A percentile compares a stretch with the other conserved stretches of the same genome.
Conservation (phyloP, 1,139 yeast genomes). For the Candida pseudoviswanathii region DNA sequence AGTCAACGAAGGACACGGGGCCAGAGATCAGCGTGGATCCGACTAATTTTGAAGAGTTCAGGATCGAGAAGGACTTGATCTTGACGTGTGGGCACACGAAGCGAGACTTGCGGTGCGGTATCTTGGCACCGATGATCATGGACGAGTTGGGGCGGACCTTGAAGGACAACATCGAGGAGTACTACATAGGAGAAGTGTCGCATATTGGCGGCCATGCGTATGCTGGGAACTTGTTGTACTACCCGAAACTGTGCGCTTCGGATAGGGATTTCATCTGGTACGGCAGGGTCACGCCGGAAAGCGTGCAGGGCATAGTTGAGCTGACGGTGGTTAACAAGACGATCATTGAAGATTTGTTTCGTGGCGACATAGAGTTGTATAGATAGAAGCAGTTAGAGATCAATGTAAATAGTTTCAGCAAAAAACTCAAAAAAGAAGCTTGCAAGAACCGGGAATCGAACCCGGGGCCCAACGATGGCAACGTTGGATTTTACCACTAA, state of each 20-base stretch:
- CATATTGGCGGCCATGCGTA: slow-evolving; percentile 81
- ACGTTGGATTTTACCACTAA: slow-evolving; percentile 22
- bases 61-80: slow-evolving; percentile 30
- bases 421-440: slow-evolving; percentile 4
- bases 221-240: slow-evolving; percentile 72
- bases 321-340: slow-evolving; percentile 51
- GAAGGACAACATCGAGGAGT: slow-evolving; percentile 27
- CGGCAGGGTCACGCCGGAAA: slow-evolving; percentile 65
- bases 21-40: background rate
- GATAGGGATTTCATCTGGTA: slow-evolving; percentile 60
- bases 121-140: slow-evolving; percentile 56
- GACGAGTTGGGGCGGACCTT: slow-evolving; percentile 50
- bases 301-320: slow-evolving; percentile 64
- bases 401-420: background rate
- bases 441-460: slow-evolving; percentile 23
- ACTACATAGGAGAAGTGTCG: slow-evolving; percentile 56
- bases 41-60: slow-evolving; percentile 21
- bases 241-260: slow-evolving; percentile 34
- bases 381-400: background rate
- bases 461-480: slow-evolving; percentile 23
- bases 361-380: slow-evolving; percentile 39
- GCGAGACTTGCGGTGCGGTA: slow-evolving; percentile 70
- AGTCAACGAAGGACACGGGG: background rate
- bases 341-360: slow-evolving; percentile 54
- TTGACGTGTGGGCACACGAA: slow-evolving; percentile 67